These are phyloP conservation scores for Pecoramyces ruminantium DNA, from an alignment of 192 early-diverging fungal species.

Conservation along the genomic window DNA sequence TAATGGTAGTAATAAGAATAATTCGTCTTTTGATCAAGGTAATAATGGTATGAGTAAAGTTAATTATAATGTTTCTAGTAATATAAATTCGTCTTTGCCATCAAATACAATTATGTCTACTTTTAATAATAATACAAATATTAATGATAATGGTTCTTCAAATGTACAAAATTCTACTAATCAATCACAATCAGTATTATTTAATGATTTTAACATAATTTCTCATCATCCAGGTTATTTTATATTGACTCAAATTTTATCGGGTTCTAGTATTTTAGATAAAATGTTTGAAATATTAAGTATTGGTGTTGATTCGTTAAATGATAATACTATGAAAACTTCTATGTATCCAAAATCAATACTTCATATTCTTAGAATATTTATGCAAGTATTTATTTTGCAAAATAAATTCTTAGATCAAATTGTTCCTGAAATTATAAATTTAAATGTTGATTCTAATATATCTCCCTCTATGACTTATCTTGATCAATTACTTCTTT, in stretches of 20 bases:
- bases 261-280: conserved; percentile 47
- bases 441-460: conserved; percentile 13
- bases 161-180: not conserved
- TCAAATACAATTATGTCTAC: not conserved
- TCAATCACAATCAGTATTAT: not conserved
- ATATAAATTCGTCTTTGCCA: not conserved
- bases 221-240: conserved; percentile 68
- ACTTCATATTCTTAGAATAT: conserved; percentile 32
- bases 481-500: conserved; percentile 66
- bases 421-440: conserved; percentile 35
- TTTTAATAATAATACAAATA: not conserved
- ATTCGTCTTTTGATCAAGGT: not conserved
- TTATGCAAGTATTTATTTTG: conserved; percentile 46
- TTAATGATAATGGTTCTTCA: not conserved
- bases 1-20: not conserved
- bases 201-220: not conserved
- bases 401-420: conserved; percentile 58
- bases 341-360: conserved; percentile 13
- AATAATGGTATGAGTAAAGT: not conserved
- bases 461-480: conserved; percentile 38
- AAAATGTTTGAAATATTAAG: conserved; percentile 52
- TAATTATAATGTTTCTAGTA: not conserved
- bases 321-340: conserved; percentile 11
- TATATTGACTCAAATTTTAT: conserved; percentile 57
- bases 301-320: conserved; percentile 40